Percentiles rank a stretch among this genome's conserved stretches.
Evolutionary conservation across 371 early-diverging fungal genomes (phyloP).

Genomic region (Saksenaea vasiformis): DNA sequence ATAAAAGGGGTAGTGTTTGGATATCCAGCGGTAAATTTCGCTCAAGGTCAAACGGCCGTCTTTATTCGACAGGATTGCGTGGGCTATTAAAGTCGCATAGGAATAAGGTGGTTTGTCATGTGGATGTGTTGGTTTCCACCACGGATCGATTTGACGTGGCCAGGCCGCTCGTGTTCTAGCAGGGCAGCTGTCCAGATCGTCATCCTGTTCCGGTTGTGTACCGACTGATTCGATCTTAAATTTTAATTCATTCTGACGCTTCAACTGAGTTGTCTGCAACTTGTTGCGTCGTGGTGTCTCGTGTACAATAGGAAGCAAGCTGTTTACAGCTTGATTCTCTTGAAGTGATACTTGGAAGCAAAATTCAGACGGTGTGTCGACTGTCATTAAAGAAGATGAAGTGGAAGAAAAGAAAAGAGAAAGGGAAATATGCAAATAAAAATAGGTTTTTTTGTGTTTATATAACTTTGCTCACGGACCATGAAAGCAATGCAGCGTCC

Average conservation of each 20-base stretch:
- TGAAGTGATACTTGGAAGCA: slow-evolving; percentile 2
- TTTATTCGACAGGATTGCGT: slow-evolving; percentile 82
- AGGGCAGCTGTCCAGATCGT: slow-evolving; percentile 47
- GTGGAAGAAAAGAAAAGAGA: slow-evolving; percentile 1
- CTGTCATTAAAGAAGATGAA: not conserved
- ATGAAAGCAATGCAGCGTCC: not conserved
- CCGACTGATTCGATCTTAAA: slow-evolving; percentile 48
- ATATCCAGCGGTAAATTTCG: slow-evolving; percentile 94
- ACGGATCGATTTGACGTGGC: slow-evolving; percentile 45
- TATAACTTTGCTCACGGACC: slow-evolving; percentile 6
- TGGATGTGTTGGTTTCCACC: slow-evolving; percentile 48
- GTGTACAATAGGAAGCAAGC: slow-evolving; percentile 21
- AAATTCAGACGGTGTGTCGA: not conserved
- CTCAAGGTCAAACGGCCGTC: slow-evolving; percentile 81
- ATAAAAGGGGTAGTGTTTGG: slow-evolving; percentile 78
- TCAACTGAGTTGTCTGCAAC: not conserved
- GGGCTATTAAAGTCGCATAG: slow-evolving; percentile 91
- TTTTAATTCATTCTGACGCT: slow-evolving; percentile 19
- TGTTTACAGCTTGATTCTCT: not conserved
- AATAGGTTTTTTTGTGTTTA: not conserved
- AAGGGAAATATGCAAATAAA: slow-evolving; percentile 3
- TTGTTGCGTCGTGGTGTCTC: slow-evolving; percentile 12
- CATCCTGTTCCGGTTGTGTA: slow-evolving; percentile 44
- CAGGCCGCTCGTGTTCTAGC: slow-evolving; percentile 37
- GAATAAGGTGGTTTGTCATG: slow-evolving; percentile 84